Conservation (phyloP, 2,329 filamentous ascomycete genomes). For the Colletotrichum cereale region DNA sequence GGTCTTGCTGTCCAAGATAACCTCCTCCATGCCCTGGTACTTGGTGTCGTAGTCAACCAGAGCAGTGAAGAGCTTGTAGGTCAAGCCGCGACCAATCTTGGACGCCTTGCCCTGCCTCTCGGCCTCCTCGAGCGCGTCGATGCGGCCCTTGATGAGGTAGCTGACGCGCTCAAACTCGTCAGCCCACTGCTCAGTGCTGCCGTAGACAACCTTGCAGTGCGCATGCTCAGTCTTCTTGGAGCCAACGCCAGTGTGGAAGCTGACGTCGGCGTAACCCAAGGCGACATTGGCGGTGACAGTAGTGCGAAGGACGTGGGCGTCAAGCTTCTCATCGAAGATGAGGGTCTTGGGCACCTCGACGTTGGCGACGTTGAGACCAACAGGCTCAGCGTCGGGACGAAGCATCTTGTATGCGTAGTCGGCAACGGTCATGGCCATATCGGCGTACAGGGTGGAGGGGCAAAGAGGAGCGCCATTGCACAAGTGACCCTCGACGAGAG, state of each 20-base stretch:
- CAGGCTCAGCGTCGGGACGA: conserved; percentile 65
- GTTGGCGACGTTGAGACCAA: conserved; percentile 73
- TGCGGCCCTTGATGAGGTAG: conserved; percentile 76
- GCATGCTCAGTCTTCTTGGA: conserved; percentile 72
- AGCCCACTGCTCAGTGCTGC: conserved; percentile 70
- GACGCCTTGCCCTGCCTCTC: conserved; percentile 76
- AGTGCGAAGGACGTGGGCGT: conserved; percentile 70
- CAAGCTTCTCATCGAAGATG: conserved; percentile 63
- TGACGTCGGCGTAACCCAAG: conserved; percentile 65
- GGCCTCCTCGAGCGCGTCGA: conserved; percentile 69
- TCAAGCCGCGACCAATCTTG: conserved; percentile 79
- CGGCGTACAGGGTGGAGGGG: conserved; percentile 70
- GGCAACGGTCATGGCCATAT: conserved; percentile 73
- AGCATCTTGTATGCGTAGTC: conserved; percentile 74
- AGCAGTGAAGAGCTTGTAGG: conserved; percentile 77
- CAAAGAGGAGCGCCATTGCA: conserved; percentile 77
- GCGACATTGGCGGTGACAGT: conserved; percentile 70
- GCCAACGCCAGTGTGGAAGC: conserved; percentile 71
- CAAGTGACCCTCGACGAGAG: conserved; percentile 72
- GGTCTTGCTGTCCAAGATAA: conserved; percentile 63
- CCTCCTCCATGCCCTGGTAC: conserved; percentile 70
- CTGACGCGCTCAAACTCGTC: conserved; percentile 75
- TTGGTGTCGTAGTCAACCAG: conserved; percentile 68
- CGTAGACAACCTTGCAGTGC: conserved; percentile 69
- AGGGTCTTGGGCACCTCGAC: conserved; percentile 80